Evolutionary conservation across 169 alveolate species (phyloP), one percentile per base, ranked within the genome.

Genomic region (Eimeria brunetti): DNA sequence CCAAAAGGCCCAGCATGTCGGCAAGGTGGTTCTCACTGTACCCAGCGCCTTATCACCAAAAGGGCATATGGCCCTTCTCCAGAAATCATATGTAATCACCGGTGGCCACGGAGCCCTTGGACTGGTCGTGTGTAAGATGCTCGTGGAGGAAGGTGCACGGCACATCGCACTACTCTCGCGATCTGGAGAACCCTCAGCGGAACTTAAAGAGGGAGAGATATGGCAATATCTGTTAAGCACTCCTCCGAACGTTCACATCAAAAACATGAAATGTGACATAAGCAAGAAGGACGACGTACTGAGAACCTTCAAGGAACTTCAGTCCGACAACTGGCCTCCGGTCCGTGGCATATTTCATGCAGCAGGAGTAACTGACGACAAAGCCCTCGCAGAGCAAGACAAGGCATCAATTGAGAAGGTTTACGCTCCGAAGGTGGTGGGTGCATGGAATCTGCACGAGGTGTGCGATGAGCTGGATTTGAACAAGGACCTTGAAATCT

Each of bases 361-460:
- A 44, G 98, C 98, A 14, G 98, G 97, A 16, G 95, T 97, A 75
- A 75, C 97, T 24, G 92, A 64, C 27, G 98, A 97, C 88, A 97
- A 94, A 7, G 88, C 84, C 18, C 84, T 97, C 51, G 62, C 80
- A 11, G 62, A 75, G 18, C 97, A 95, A 84, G 94, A 94, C 51
- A 36, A 58, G 22, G 91, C 78, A 30, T 58, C 95, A 22, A 85
- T 97, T 20, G 94, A 91, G 53, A 88, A 94, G 89, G 97, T 96
- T 20, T 97, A 95, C 73, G 51, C 30, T 41, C 97, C 98, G 2
- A 97, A 97, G 97, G 97, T 92, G 30, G 53, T 94, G 41, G 98
- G 98, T 18, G 98, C 98, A 12, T 97, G 97, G 97, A 95, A 97
- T 85, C 51, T 97, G 81, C 98, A 97, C 94, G 95, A 94, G 64